Percentiles rank a stretch among this genome's conserved stretches.
phyloP scores from a whole-genome alignment of 1,284 basidiomycete species.

The Fomitopsis betulina region DNA sequence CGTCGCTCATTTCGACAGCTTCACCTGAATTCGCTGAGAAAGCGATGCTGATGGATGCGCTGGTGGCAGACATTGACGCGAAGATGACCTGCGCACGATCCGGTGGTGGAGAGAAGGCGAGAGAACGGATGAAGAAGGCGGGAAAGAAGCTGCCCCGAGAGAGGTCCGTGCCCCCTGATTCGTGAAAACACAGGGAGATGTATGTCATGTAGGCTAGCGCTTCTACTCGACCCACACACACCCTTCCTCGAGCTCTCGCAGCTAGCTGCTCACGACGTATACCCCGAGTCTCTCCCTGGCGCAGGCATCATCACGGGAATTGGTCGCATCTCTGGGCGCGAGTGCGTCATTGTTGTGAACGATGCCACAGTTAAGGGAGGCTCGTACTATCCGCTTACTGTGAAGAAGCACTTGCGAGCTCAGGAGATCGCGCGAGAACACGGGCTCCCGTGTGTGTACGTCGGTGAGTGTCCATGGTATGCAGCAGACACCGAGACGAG shows the following conservation, averaged over 20 bases:
- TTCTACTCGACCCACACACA: slow-evolving; percentile 80
- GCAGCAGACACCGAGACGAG: background rate
- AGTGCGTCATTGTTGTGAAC: slow-evolving; percentile 90
- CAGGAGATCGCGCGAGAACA: slow-evolving; percentile 93
- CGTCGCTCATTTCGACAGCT: slow-evolving; percentile 61
- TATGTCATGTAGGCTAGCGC: slow-evolving; percentile 42
- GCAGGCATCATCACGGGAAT: slow-evolving; percentile 93
- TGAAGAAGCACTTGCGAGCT: slow-evolving; percentile 94
- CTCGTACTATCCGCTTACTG: slow-evolving; percentile 90
- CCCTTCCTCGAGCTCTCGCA: slow-evolving; percentile 89
- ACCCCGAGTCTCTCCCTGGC: slow-evolving; percentile 78
- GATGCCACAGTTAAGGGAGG: slow-evolving; percentile 94
- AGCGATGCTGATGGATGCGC: slow-evolving; percentile 59
- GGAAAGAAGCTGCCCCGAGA: slow-evolving; percentile 88
- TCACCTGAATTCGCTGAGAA: slow-evolving; percentile 69
- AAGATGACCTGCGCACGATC: slow-evolving; percentile 53
- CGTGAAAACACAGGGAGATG: background rate
- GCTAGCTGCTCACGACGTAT: slow-evolving; percentile 86
- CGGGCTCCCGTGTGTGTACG: slow-evolving; percentile 86
- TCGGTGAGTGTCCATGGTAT: slow-evolving; percentile 48
- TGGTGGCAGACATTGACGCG: slow-evolving; percentile 59
- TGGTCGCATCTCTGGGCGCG: slow-evolving; percentile 72
- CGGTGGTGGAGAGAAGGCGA: slow-evolving; percentile 67
- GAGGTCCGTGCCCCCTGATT: slow-evolving; percentile 44
- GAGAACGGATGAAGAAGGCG: slow-evolving; percentile 72